Percentiles rank a stretch among this genome's conserved stretches.
Conservation (phyloP, 2,329 filamentous ascomycete species). For the Alternaria brassicae region DNA sequence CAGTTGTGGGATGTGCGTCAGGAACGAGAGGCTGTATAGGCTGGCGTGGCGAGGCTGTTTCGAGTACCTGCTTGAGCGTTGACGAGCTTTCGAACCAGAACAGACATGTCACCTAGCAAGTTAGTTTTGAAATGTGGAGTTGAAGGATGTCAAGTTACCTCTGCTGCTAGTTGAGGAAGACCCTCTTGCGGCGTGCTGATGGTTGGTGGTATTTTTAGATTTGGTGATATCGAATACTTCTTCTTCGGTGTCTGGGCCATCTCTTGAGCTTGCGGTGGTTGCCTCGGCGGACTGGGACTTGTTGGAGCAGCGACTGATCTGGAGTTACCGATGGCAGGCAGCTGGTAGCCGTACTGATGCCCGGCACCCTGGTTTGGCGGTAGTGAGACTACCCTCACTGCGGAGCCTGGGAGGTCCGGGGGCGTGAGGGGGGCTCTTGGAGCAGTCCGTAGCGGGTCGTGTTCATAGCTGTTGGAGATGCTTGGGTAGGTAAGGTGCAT, state of each 20-base stretch:
- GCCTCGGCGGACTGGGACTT: conserved; percentile 33
- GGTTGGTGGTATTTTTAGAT: conserved; percentile 45
- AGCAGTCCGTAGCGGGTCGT: conserved; percentile 29
- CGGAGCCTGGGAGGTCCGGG: conserved; percentile 42
- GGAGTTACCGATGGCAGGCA: conserved; percentile 48
- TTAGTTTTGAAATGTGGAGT: conserved; percentile 16
- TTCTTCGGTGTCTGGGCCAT: conserved; percentile 36
- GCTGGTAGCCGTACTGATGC: conserved; percentile 44
- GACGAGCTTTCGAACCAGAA: conserved; percentile 96
- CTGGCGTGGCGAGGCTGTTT: conserved; percentile 55
- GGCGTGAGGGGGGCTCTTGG: conserved; percentile 43
- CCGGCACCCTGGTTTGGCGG: conserved; percentile 36
- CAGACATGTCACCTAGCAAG: conserved; percentile 81
- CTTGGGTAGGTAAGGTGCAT: conserved; percentile 47
- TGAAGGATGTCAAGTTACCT: conserved; percentile 36
- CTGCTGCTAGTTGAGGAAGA: conserved; percentile 51
- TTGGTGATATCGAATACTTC: conserved; percentile 45
- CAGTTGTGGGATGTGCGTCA: conserved; percentile 77
- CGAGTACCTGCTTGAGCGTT: conserved; percentile 78
- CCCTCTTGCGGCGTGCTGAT: conserved; percentile 51
- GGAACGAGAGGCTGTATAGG: conserved; percentile 65
- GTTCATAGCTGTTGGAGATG: conserved; percentile 33
- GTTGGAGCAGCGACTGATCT: conserved; percentile 35
- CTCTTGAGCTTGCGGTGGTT: conserved; percentile 30
- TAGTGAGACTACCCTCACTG: conserved; percentile 43